These are phyloP conservation scores for Trametopsis cervina DNA, from an alignment of 768 basidiomycete genomes.

Conservation along the genomic window DNA sequence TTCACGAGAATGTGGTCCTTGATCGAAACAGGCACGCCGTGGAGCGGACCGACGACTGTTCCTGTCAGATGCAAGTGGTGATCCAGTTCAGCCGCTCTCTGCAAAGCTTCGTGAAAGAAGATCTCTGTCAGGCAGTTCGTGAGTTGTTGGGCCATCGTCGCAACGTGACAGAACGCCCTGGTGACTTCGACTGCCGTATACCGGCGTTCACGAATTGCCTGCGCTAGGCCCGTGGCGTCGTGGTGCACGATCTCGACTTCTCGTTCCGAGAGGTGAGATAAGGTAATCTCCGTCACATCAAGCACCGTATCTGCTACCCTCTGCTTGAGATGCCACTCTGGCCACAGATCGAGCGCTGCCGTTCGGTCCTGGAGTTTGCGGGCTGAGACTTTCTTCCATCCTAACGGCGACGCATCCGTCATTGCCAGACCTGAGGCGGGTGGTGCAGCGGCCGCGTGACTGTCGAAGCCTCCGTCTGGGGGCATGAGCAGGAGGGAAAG, in stretches of 20 bases:
- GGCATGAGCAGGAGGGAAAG: conserved; percentile 4
- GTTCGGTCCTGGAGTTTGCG: conserved; percentile 24
- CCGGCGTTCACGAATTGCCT: conserved; percentile 18
- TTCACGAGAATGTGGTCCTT: conserved; percentile 62
- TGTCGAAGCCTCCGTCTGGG: conserved; percentile 10
- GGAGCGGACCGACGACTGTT: conserved; percentile 59
- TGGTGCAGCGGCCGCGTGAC: neutral
- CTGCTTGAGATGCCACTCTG: conserved; percentile 22
- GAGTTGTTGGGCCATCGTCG: conserved; percentile 46
- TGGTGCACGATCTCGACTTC: conserved; percentile 27
- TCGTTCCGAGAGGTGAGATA: conserved; percentile 22
- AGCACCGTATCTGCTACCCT: conserved; percentile 12
- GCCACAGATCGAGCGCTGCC: conserved; percentile 17
- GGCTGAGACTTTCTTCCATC: conserved; percentile 12
- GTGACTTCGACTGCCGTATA: conserved; percentile 30
- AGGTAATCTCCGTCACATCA: conserved; percentile 25
- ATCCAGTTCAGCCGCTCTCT: conserved; percentile 60
- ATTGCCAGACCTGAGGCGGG: neutral
- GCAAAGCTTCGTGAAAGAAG: conserved; percentile 59
- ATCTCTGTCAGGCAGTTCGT: conserved; percentile 86
- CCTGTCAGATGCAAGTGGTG: conserved; percentile 52
- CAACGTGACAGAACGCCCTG: conserved; percentile 30
- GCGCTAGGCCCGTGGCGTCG: conserved; percentile 29
- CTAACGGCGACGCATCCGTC: neutral
- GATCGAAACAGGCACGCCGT: conserved; percentile 76